Percentiles rank a stretch among this genome's conserved stretches.
These are phyloP conservation scores for Podaxis sp. DNA, from an alignment of 768 basidiomycete species.

Conservation along the genomic window DNA sequence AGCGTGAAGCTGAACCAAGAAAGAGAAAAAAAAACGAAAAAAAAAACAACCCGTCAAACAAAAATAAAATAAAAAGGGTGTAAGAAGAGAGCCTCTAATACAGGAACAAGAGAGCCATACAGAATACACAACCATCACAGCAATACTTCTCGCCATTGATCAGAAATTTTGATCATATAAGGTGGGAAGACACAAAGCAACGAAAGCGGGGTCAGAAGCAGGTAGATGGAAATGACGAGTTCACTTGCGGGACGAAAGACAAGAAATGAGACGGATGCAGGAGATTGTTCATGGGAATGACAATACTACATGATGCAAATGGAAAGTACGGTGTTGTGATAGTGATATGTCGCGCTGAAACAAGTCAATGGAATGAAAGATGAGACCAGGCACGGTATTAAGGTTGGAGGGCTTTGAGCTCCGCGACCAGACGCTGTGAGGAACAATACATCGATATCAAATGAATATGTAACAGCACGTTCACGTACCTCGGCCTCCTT, in stretches of 20 bases:
- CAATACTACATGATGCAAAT: slow-evolving; percentile 17
- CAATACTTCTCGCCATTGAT: background rate
- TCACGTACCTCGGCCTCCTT: slow-evolving; percentile 57
- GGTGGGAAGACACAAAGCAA: slow-evolving; percentile 9
- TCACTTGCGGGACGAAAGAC: slow-evolving; percentile 7
- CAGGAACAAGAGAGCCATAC: slow-evolving; percentile 1
- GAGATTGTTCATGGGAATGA: slow-evolving; percentile 14
- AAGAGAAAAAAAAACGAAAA: slow-evolving; percentile 3
- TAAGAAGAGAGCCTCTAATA: slow-evolving; percentile 11
- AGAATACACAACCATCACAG: slow-evolving; percentile 7
- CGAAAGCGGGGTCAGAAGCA: slow-evolving; percentile 8
- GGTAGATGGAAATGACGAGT: slow-evolving; percentile 1
- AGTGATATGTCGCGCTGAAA: background rate
- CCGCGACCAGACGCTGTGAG: slow-evolving; percentile 60
- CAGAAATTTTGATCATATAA: background rate
- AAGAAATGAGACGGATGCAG: slow-evolving; percentile 12
- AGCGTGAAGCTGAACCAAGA: background rate
- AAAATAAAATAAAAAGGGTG: slow-evolving; percentile 1
- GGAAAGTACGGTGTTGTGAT: slow-evolving; percentile 5
- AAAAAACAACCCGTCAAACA: slow-evolving; percentile 4
- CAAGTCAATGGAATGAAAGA: background rate
- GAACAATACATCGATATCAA: slow-evolving; percentile 3
- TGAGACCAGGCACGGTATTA: background rate
- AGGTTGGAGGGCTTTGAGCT: slow-evolving; percentile 48
- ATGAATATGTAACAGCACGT: background rate